These are phyloP conservation scores for Leccinum uliginosum DNA, from an alignment of 768 basidiomycete species.

Conservation along the genomic window DNA sequence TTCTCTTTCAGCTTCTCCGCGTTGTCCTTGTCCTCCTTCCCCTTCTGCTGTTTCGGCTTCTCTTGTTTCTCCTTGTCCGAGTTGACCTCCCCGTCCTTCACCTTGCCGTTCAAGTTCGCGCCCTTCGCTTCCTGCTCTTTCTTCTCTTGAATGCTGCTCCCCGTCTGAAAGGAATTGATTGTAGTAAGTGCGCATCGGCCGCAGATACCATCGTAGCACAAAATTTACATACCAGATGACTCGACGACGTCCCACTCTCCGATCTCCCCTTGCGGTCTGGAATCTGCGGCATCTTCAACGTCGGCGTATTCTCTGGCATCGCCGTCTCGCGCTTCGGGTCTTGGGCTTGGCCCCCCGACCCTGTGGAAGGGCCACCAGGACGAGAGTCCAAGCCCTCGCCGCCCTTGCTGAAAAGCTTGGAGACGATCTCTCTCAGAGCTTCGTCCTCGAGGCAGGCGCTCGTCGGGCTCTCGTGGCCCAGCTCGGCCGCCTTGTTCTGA, in stretches of 20 bases:
- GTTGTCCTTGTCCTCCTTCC: not conserved
- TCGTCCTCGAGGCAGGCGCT: constrained; percentile 30
- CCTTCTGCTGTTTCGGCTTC: not conserved
- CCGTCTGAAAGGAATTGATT: constrained; percentile 1
- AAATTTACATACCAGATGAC: constrained; percentile 4
- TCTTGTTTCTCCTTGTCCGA: not conserved
- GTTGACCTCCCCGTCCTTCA: not conserved
- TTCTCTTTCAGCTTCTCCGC: not conserved
- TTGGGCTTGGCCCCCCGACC: constrained; percentile 16
- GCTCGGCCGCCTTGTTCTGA: constrained; percentile 32
- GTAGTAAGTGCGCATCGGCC: not conserved
- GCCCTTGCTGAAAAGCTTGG: constrained; percentile 26
- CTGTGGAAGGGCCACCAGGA: constrained; percentile 11
- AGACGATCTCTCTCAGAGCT: constrained; percentile 30
- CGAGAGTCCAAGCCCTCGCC: constrained; percentile 16
- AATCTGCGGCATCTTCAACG: constrained; percentile 7
- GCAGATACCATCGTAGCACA: not conserved
- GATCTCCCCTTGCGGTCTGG: not conserved
- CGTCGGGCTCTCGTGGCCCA: constrained; percentile 29
- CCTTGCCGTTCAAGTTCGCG: not conserved
- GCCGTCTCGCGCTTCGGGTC: constrained; percentile 6
- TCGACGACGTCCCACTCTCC: not conserved
- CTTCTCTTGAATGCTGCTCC: not conserved
- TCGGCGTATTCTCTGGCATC: not conserved
- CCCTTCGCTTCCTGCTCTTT: not conserved